Conservation (phyloP, 1,284 basidiomycete species). For the Golubevia pallescens region DNA sequence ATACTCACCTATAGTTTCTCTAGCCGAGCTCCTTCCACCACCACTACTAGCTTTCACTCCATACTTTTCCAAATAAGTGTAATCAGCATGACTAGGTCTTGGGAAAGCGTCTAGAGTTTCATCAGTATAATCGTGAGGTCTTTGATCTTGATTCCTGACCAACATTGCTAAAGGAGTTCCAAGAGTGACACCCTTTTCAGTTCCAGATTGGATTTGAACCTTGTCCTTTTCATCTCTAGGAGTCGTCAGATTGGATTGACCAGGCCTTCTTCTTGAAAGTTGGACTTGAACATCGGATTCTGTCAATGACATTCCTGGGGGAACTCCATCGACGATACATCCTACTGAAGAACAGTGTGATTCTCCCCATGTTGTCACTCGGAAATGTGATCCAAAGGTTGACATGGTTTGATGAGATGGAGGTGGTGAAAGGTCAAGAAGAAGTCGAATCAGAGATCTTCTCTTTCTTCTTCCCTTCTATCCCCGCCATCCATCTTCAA, state of each 20-base stretch:
- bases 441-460: too few species aligned
- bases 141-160: constrained; percentile 96
- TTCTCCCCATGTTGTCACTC: constrained; percentile 97
- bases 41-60: constrained; percentile 95
- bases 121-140: constrained; percentile 94
- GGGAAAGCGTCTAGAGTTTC: constrained; percentile 90
- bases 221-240: constrained; percentile 97
- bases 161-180: constrained; percentile 96
- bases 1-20: constrained; percentile 87
- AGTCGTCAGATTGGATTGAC: constrained; percentile 95
- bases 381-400: constrained; percentile 85
- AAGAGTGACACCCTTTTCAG: constrained; percentile 91
- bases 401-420: constrained; percentile 76
- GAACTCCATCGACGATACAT: constrained; percentile 95
- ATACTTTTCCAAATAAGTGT: constrained; percentile 97
- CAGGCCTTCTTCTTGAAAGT: constrained; percentile 87
- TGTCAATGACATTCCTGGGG: constrained; percentile 86
- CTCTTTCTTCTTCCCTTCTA: too few species aligned
- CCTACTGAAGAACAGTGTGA: constrained; percentile 96
- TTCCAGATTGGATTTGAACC: constrained; percentile 90
- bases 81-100: constrained; percentile 95
- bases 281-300: constrained; percentile 88
- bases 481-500: too few species aligned
- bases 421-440: not conserved
- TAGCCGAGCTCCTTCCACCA: constrained; percentile 89